These are phyloP conservation scores for Crithidia sp. DNA, from an alignment of 208 protist species.

Conservation along the genomic window DNA sequence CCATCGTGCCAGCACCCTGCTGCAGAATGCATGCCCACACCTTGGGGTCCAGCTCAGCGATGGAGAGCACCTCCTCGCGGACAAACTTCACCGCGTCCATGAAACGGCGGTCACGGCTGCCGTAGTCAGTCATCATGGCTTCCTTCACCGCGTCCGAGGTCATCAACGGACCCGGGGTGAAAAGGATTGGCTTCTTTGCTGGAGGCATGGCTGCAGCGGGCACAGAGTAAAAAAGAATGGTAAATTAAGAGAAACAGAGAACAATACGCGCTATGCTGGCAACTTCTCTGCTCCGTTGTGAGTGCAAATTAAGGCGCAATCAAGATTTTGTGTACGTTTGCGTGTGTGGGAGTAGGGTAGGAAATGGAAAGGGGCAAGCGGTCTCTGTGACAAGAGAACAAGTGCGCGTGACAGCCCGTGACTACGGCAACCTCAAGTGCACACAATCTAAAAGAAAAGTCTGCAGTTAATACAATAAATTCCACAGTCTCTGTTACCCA, in stretches of 20 bases:
- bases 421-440: too few species aligned
- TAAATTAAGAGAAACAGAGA: not conserved
- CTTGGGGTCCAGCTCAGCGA: conserved; percentile 51
- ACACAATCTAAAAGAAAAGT: too few species aligned
- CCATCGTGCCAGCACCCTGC: conserved; percentile 85
- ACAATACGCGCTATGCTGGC: too few species aligned
- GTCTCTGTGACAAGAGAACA: too few species aligned
- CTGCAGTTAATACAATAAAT: too few species aligned
- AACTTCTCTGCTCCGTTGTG: too few species aligned
- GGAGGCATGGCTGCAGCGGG: conserved; percentile 5
- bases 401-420: too few species aligned
- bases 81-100: conserved; percentile 76
- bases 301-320: too few species aligned
- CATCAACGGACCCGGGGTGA: conserved; percentile 85
- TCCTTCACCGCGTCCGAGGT: conserved; percentile 78
- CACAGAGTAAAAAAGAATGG: conserved; percentile 8
- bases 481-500: too few species aligned
- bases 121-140: conserved; percentile 84
- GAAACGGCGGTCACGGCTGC: conserved; percentile 80
- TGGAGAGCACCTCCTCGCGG: conserved; percentile 53
- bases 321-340: too few species aligned
- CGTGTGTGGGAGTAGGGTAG: not conserved
- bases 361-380: not conserved
- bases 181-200: conserved; percentile 60
- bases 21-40: conserved; percentile 79